Conservation (phyloP, 805 yeast genomes). For the Myxozyma neotropica region DNA sequence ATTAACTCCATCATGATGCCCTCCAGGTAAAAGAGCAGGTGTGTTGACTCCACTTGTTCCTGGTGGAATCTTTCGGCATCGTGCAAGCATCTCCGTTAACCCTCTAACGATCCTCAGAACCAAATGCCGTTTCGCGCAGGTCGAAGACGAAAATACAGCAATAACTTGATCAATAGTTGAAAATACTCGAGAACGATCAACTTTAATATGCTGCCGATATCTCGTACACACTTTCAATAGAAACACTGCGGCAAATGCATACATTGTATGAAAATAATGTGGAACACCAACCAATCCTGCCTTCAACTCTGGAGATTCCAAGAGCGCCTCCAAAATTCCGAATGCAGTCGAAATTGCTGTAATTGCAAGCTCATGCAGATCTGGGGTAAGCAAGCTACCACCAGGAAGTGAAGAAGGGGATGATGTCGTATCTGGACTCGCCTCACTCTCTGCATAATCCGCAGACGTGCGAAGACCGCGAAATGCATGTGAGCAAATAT, state of each 20-base stretch:
- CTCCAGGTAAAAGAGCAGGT: neutral
- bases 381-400: slow-evolving; percentile 11
- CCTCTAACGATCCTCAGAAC: slow-evolving; percentile 26
- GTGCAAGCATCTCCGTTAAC: slow-evolving; percentile 16
- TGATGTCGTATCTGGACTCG: neutral
- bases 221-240: slow-evolving; percentile 23
- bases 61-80: neutral
- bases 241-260: slow-evolving; percentile 29
- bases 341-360: slow-evolving; percentile 24
- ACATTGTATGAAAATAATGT: slow-evolving; percentile 30
- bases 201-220: slow-evolving; percentile 18
- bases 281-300: slow-evolving; percentile 25
- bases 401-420: slow-evolving; percentile 4
- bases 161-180: slow-evolving; percentile 7
- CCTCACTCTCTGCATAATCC: neutral
- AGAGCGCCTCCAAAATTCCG: slow-evolving; percentile 13
- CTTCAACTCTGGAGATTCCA: slow-evolving; percentile 22
- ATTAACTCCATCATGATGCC: neutral
- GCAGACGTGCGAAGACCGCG: slow-evolving; percentile 18
- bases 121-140: slow-evolving; percentile 27
- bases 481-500: slow-evolving; percentile 28
- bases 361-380: slow-evolving; percentile 15
- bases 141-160: slow-evolving; percentile 4
- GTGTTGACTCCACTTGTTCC: slow-evolving; percentile 2
- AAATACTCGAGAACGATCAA: slow-evolving; percentile 13